Percentiles rank a stretch among this genome's conserved stretches.
These are phyloP conservation scores for Pelargonium cotyledonis DNA, from an alignment of 441 rosid species.

Conservation along the genomic window DNA sequence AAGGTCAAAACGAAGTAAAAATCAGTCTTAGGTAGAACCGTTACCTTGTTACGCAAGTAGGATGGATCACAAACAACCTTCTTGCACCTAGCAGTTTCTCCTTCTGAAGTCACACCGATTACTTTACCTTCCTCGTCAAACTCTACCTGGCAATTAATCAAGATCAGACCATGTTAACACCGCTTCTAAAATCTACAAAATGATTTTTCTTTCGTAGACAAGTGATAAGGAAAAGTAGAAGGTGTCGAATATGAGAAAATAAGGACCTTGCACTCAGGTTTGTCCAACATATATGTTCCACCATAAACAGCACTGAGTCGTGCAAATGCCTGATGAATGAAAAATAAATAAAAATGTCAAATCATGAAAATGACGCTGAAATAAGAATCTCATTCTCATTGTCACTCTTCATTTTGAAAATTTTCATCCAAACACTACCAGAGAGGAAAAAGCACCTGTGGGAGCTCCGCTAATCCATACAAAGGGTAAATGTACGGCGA, in stretches of 20 bases:
- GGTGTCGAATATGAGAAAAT: not conserved
- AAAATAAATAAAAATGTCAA: not conserved
- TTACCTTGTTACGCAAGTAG: slow-evolving; percentile 55
- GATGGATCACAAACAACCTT: slow-evolving; percentile 70
- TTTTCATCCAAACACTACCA: not conserved
- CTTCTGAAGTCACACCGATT: slow-evolving; percentile 58
- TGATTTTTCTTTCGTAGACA: not conserved
- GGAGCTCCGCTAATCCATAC: slow-evolving; percentile 66
- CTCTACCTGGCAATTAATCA: slow-evolving; percentile 41
- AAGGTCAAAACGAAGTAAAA: not conserved
- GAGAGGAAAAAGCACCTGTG: slow-evolving; percentile 38
- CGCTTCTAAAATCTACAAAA: not conserved
- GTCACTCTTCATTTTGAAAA: too few relatives aligned
- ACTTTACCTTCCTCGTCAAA: slow-evolving; percentile 54
- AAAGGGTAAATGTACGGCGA: slow-evolving; percentile 66
- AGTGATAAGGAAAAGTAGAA: not conserved
- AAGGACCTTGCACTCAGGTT: slow-evolving; percentile 60
- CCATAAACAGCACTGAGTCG: slow-evolving; percentile 72
- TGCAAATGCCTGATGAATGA: slow-evolving; percentile 51
- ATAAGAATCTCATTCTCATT: too few relatives aligned
- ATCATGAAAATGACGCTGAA: too few relatives aligned
- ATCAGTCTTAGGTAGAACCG: not conserved
- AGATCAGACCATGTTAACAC: not conserved
- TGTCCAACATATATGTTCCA: slow-evolving; percentile 75
- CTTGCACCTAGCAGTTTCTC: slow-evolving; percentile 69